Evolutionary conservation across 176 grass and related monocot genomes (phyloP), one percentile per base, ranked within the genome.

Genomic region (Alopecurus myosuroides): DNA sequence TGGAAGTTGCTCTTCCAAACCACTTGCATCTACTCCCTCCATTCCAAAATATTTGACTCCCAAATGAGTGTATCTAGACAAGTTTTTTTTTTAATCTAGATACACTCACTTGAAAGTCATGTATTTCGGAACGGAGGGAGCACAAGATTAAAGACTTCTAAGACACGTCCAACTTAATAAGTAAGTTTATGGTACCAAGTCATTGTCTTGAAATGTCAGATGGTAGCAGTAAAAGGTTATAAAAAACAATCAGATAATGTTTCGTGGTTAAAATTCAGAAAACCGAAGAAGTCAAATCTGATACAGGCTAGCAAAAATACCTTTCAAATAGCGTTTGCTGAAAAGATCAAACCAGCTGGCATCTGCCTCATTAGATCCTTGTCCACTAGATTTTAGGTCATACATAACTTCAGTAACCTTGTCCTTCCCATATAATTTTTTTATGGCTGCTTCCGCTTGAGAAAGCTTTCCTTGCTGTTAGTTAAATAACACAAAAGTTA

Each of bases 261-360:
- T 71, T 37, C 7, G 31, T 33, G 5, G 2, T 64, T 26, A 62
- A 76, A n/a, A 84, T 11, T 77, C 37, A 45, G 3, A 68, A 33
- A 84, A 57, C 13, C 42, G 90, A 77, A 80, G 34, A 56, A 9
- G 23, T 42, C 68, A 70, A 84, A 74, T 66, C 19, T 69, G 39
- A 41, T 2, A 26, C 3, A 67, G 17, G 10, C 61, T 78, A 81
- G 55, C 37, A 85, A 75, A 79, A 50, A 3, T 88, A 99, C 97
- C 91, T 96, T 94, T 95, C 97, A 90, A 89, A 81, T 99, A 99
- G 41, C 97, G 97, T 81, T 89, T 94, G 70, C 86, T 89, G 77
- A 99, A 99, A 82, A 99, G 91, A 91, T 99, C 97, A 78, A 99
- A 88, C 97, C 97, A 99, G 76, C 70, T 91, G 81, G 97, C 91